Percentiles rank a stretch among this genome's conserved stretches.
Evolutionary conservation across 179 eudicot species (phyloP).

Genomic region (Patellifolia procumbens): DNA sequence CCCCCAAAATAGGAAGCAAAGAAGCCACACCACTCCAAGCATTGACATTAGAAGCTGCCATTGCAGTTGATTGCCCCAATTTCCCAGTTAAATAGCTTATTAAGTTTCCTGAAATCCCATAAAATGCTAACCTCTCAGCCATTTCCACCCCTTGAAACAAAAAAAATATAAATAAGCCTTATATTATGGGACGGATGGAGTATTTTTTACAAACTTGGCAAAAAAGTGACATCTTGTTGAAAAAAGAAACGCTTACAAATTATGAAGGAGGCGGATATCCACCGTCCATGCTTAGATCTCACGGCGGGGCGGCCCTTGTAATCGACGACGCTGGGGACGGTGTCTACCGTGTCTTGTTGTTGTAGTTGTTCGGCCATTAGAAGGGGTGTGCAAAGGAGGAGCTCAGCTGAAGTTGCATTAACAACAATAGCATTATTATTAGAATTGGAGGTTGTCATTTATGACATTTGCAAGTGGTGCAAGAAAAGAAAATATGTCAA

Average conservation of each 20-base stretch:
- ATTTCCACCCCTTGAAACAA: conserved; percentile 47
- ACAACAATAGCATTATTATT: background rate
- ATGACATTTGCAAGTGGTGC: background rate
- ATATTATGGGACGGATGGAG: no score
- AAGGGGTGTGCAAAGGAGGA: conserved; percentile 13
- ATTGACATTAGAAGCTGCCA: conserved; percentile 58
- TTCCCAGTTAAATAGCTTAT: conserved; percentile 54
- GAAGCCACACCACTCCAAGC: conserved; percentile 49
- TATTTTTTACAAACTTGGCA: no score
- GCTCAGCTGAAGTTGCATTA: conserved; percentile 23
- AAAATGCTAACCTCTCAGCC: conserved; percentile 61
- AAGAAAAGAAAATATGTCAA: background rate
- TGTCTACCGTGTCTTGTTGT: conserved; percentile 16
- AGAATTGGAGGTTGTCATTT: conserved; percentile 12
- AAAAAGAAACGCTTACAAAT: conserved; percentile 46
- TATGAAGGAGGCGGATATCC: conserved; percentile 58
- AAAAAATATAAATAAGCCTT: background rate
- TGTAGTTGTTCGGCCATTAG: conserved; percentile 8
- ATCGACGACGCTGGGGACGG: conserved; percentile 42
- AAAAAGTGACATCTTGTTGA: no score
- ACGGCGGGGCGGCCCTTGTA: conserved; percentile 36
- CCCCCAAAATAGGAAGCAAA: conserved; percentile 55
- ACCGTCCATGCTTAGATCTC: conserved; percentile 48
- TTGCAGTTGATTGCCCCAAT: conserved; percentile 56
- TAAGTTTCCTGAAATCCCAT: conserved; percentile 52